Percentiles rank a stretch among this genome's conserved stretches.
These are phyloP conservation scores for Acanthamoeba royreba DNA, from an alignment of 208 protist species.

Conservation along the genomic window DNA sequence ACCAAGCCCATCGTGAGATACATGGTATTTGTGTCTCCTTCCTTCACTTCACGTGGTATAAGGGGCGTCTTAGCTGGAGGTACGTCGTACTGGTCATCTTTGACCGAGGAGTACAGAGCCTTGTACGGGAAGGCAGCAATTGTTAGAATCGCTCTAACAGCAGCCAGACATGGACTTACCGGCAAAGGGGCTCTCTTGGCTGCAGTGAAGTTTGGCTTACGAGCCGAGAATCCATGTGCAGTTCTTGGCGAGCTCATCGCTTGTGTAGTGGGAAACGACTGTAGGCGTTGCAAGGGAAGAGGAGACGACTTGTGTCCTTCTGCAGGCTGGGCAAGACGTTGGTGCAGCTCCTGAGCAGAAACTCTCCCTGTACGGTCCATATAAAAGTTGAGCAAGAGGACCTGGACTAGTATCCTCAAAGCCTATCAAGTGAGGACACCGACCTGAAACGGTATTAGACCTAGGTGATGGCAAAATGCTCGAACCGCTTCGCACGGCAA, in stretches of 20 bases:
- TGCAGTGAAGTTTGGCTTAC: neutral
- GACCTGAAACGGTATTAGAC: no score
- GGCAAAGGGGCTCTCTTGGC: neutral
- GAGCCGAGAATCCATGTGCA: neutral
- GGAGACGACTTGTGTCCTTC: neutral
- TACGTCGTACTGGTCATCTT: neutral
- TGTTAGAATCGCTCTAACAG: neutral
- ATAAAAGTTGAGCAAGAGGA: neutral
- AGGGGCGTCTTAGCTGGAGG: neutral
- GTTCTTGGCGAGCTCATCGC: neutral
- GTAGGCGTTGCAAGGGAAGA: neutral
- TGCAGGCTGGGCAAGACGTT: neutral
- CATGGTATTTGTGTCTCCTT: neutral
- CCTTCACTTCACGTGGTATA: neutral
- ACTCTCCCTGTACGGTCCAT: neutral
- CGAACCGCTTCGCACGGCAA: no score
- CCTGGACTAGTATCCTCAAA: neutral
- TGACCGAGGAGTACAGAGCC: neutral
- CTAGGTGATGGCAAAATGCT: no score
- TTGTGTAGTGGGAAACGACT: neutral
- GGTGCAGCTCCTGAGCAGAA: neutral
- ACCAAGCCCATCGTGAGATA: slow-evolving; percentile 17
- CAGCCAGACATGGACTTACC: neutral
- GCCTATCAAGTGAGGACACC: neutral
- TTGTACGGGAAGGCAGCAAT: neutral